These are phyloP conservation scores for Colletotrichum kahawae DNA, from an alignment of 2,329 filamentous ascomycete genomes.

Conservation along the genomic window DNA sequence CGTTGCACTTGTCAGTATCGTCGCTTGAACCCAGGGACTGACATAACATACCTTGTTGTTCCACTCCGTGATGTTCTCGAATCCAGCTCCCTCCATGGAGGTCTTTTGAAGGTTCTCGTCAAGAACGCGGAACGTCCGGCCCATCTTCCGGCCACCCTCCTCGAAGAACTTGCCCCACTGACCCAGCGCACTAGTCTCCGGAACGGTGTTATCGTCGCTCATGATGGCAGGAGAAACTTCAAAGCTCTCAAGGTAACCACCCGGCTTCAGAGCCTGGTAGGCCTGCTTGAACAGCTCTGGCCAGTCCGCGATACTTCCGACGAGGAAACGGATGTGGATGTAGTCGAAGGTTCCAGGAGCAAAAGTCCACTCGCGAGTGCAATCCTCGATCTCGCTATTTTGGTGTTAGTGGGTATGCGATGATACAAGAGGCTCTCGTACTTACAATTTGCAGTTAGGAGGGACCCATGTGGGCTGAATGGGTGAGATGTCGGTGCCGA, in stretches of 20 bases:
- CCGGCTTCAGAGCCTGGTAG: slow-evolving; percentile 53
- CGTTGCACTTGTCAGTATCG: slow-evolving; percentile 5
- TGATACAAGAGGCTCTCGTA: background rate
- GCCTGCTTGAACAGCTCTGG: slow-evolving; percentile 52
- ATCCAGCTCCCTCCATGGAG: slow-evolving; percentile 34
- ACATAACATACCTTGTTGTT: slow-evolving; percentile 21
- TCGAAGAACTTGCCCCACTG: slow-evolving; percentile 39
- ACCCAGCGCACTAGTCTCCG: slow-evolving; percentile 31
- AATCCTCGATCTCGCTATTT: slow-evolving; percentile 61
- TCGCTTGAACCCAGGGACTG: too few relatives aligned
- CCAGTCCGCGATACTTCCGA: slow-evolving; percentile 59
- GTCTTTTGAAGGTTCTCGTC: slow-evolving; percentile 34
- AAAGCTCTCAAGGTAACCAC: slow-evolving; percentile 47
- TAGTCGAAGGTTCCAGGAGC: slow-evolving; percentile 56
- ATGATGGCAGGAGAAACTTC: slow-evolving; percentile 34
- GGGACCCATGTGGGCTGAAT: slow-evolving; percentile 63
- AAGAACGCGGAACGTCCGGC: slow-evolving; percentile 33
- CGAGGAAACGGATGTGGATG: slow-evolving; percentile 60
- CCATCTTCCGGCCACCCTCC: slow-evolving; percentile 36
- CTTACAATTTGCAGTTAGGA: slow-evolving; percentile 52
- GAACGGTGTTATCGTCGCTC: slow-evolving; percentile 34
- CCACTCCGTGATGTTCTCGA: slow-evolving; percentile 25
- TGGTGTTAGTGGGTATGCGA: slow-evolving; percentile 11
- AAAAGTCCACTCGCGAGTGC: slow-evolving; percentile 55
- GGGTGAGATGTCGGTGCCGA: slow-evolving; percentile 62